Conservation (phyloP, 768 basidiomycete genomes). For the Solioccasus polychromus region DNA sequence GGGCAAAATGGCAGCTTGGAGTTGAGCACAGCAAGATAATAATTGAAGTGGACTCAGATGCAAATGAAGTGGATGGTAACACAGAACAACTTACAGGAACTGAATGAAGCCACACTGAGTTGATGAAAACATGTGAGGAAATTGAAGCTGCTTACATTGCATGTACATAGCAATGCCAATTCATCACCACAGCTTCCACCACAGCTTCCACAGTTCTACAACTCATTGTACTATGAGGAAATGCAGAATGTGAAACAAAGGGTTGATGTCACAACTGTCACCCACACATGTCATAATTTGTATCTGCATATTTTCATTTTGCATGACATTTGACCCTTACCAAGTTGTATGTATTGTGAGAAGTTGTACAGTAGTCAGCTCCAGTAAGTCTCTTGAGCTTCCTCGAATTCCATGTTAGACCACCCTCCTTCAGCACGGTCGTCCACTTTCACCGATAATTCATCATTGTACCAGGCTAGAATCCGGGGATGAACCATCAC, state of each 20-base stretch:
- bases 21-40: neutral
- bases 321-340: no score
- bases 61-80: no score
- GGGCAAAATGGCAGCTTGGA: neutral
- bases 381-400: constrained; percentile 34
- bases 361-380: neutral
- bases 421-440: constrained; percentile 18
- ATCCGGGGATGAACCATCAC: constrained; percentile 65
- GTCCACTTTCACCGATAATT: constrained; percentile 12
- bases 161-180: neutral
- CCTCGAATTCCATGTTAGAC: constrained; percentile 36
- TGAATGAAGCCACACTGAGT: neutral
- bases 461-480: constrained; percentile 49
- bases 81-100: neutral
- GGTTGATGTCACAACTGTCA: no score
- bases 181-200: neutral
- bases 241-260: neutral
- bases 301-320: no score
- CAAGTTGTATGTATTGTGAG: no score
- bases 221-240: neutral
- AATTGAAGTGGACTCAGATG: neutral
- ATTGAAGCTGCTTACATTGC: neutral
- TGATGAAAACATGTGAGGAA: neutral
- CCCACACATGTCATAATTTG: no score
- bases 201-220: neutral